Percentiles rank a stretch among this genome's conserved stretches.
phyloP scores from a whole-genome alignment of 2,329 filamentous ascomycete genomes.

The Domatiomyces globalis region DNA sequence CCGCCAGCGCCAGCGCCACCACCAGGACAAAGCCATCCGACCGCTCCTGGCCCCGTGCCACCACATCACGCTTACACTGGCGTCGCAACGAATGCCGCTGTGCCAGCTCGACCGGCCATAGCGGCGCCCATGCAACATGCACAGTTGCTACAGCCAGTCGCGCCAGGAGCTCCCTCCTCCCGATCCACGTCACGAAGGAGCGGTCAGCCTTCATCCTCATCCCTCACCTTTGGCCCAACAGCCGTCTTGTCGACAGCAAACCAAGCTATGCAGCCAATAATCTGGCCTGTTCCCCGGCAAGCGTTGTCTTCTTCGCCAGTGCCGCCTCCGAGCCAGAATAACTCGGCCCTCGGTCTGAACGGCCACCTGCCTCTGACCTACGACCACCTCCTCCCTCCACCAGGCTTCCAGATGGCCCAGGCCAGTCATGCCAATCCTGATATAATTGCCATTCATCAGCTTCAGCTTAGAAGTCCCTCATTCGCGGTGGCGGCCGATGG shows the following conservation, averaged over 20 bases:
- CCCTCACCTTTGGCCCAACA: neutral
- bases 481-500: slow-evolving; percentile 23
- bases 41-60: neutral
- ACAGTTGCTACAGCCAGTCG: neutral
- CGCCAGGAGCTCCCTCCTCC: neutral
- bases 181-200: neutral
- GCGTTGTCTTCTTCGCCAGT: neutral
- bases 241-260: neutral
- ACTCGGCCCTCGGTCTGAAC: neutral
- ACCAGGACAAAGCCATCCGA: neutral
- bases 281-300: neutral
- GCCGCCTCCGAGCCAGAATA: neutral
- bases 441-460: slow-evolving; percentile 43
- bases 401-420: neutral
- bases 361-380: neutral
- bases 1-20: neutral
- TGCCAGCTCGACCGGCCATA: neutral
- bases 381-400: neutral
- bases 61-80: neutral
- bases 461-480: slow-evolving; percentile 41
- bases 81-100: neutral
- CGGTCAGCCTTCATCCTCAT: neutral
- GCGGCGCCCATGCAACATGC: neutral
- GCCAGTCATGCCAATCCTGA: slow-evolving; percentile 28
- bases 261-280: neutral